phyloP scores from a whole-genome alignment of 2,329 filamentous ascomycete genomes.

The Aphanoascus verrucosus region DNA sequence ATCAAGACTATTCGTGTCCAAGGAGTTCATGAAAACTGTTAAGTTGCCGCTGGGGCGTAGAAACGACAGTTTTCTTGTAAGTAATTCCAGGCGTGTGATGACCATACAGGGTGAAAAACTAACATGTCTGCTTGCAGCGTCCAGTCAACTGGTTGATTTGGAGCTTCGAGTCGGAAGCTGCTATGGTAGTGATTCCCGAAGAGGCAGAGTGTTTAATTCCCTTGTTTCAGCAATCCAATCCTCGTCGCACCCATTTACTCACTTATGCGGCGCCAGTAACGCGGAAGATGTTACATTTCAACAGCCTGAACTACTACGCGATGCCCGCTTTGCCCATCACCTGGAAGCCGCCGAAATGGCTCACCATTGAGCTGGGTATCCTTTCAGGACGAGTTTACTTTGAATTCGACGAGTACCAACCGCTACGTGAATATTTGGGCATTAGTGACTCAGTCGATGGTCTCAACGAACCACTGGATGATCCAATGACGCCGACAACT shows the following conservation, averaged over 20 bases:
- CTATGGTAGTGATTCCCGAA: constrained; percentile 51
- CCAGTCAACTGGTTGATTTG: constrained; percentile 54
- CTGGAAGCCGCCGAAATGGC: constrained; percentile 42
- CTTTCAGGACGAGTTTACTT: constrained; percentile 51
- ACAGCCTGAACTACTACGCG: constrained; percentile 43
- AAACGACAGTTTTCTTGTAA: constrained; percentile 14
- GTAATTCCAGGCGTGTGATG: background rate
- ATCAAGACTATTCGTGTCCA: constrained; percentile 14
- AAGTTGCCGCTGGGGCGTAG: constrained; percentile 5
- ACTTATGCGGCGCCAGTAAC: constrained; percentile 52
- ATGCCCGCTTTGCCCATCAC: constrained; percentile 38
- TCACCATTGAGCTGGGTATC: constrained; percentile 50
- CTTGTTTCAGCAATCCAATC: constrained; percentile 24
- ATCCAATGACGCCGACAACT: background rate
- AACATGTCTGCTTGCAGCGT: constrained; percentile 27
- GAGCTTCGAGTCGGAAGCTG: constrained; percentile 38
- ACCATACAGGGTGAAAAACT: background rate
- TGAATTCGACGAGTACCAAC: constrained; percentile 21
- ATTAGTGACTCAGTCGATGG: constrained; percentile 3
- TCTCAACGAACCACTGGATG: background rate
- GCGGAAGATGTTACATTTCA: constrained; percentile 50
- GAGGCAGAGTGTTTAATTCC: constrained; percentile 50
- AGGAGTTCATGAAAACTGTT: constrained; percentile 13
- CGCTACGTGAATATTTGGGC: constrained; percentile 12
- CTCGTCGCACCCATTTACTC: constrained; percentile 37